phyloP scores from a whole-genome alignment of 768 basidiomycete species.

The Lactarius trivialis region DNA sequence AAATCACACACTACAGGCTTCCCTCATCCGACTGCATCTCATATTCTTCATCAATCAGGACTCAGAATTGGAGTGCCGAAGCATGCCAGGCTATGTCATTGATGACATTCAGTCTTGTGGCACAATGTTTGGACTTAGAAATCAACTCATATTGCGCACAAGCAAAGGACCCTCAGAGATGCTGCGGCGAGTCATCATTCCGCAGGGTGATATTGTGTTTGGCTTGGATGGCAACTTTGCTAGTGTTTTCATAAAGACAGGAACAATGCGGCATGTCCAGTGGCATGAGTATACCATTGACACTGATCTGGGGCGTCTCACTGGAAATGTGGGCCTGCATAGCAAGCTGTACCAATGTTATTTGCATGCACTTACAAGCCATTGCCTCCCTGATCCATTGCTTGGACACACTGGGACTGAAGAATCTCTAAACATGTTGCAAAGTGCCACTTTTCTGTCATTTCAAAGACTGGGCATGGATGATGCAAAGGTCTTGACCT shows the following conservation, averaged over 20 bases:
- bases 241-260: not conserved
- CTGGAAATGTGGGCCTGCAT: constrained; percentile 26
- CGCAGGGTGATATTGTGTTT: constrained; percentile 1
- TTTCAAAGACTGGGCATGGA: constrained; percentile 31
- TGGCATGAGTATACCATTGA: constrained; percentile 32
- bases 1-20: not conserved
- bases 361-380: constrained; percentile 41
- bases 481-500: not conserved
- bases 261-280: not conserved
- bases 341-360: constrained; percentile 35
- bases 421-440: constrained; percentile 37
- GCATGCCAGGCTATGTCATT: constrained; percentile 38
- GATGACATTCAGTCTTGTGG: constrained; percentile 37
- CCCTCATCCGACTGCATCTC: constrained; percentile 36
- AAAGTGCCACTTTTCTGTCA: constrained; percentile 34
- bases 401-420: constrained; percentile 39
- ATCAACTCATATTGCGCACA: constrained; percentile 24
- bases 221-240: not conserved
- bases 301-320: constrained; percentile 29
- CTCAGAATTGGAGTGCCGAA: constrained; percentile 33
- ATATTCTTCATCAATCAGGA: constrained; percentile 33
- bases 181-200: constrained; percentile 10
- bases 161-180: not conserved
- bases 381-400: constrained; percentile 39
- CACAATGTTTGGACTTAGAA: constrained; percentile 39